Evolutionary conservation across 352 stramenopile genomes (phyloP), one percentile per base, ranked within the genome.

Genomic region (Pythium volutum): DNA sequence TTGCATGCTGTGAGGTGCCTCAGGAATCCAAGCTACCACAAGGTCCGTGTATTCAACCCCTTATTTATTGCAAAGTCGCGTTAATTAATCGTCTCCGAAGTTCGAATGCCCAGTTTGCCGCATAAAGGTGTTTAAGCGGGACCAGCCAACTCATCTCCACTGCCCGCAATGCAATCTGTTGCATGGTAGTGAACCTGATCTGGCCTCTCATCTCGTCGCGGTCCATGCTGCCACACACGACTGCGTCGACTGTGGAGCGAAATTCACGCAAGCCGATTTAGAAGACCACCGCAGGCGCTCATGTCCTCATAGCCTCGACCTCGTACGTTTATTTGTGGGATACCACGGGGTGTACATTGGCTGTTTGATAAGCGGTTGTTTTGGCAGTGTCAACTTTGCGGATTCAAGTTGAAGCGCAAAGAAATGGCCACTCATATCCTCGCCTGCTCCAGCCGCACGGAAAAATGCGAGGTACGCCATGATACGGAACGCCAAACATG

Each of bases 401-500:
- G 73, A 9, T 77, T 89, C 26, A 67, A 70, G 22, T 77, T 84
- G 33, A 83, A 82, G 49, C 72, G 67, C 12, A 74, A 77, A 34
- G 75, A 84, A 9, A 62, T 76, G 14, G 15, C 18, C 5, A 46
- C 58, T 3, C 80, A 89, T 48, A 54, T 58, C 10, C 22, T 20
- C 4, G 68, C 70, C n/a, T 89, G 80, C 45, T 71, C 70, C 9
- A 87, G 67, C 53, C 77, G 80, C 39, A 89, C 77, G 0, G 72
- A 82, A 26, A 62, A 62, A 41, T 89, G 80, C 45, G 76, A 87
- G 46, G 79, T 87, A 64, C 23, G 41, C n/a, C 14, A 20, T 43
- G 36, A 4, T 16, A 3, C 36, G 15, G 0, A 9, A 23, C 22
- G 10, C 15, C 42, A 47, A 11, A 9, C 11, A 14, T 18, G 41